Conservation (phyloP, 805 yeast species). For the Starmerella geochares region DNA sequence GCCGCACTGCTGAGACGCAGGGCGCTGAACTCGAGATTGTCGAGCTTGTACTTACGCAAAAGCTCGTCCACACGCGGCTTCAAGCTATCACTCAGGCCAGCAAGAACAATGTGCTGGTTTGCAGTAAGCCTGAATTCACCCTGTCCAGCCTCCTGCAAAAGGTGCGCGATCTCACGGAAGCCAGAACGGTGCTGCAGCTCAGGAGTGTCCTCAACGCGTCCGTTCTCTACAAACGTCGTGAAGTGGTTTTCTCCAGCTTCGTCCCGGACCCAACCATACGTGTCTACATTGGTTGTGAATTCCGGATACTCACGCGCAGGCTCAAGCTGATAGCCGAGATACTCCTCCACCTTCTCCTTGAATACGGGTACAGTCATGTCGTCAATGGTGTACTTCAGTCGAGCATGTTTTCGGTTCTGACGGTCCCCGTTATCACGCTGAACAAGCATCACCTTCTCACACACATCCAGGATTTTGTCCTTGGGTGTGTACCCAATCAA, state of each 20-base stretch:
- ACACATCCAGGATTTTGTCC: constrained; percentile 62
- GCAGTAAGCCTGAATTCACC: constrained; percentile 86
- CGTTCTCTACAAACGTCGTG: constrained; percentile 90
- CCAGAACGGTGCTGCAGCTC: constrained; percentile 87
- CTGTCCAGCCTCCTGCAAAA: constrained; percentile 42
- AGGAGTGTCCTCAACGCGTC: constrained; percentile 87
- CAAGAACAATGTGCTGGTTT: constrained; percentile 81
- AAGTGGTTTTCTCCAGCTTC: constrained; percentile 69
- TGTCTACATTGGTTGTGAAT: constrained; percentile 79
- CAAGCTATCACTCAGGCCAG: constrained; percentile 61
- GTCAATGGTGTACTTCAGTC: constrained; percentile 93
- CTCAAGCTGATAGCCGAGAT: constrained; percentile 65
- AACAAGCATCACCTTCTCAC: constrained; percentile 85
- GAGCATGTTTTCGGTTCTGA: constrained; percentile 91
- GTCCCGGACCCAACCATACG: constrained; percentile 88
- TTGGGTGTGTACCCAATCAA: constrained; percentile 63
- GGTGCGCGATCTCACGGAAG: constrained; percentile 64
- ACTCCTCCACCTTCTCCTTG: constrained; percentile 70
- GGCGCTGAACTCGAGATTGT: constrained; percentile 71
- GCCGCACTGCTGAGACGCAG: constrained; percentile 86
- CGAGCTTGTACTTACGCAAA: constrained; percentile 65
- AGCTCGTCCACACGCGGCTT: constrained; percentile 51
- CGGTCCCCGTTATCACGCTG: constrained; percentile 95
- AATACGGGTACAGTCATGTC: constrained; percentile 82
- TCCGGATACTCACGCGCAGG: constrained; percentile 55